These are phyloP conservation scores for Parachaetomium inaequale DNA, from an alignment of 495 filamentous ascomycete species.

Conservation along the genomic window DNA sequence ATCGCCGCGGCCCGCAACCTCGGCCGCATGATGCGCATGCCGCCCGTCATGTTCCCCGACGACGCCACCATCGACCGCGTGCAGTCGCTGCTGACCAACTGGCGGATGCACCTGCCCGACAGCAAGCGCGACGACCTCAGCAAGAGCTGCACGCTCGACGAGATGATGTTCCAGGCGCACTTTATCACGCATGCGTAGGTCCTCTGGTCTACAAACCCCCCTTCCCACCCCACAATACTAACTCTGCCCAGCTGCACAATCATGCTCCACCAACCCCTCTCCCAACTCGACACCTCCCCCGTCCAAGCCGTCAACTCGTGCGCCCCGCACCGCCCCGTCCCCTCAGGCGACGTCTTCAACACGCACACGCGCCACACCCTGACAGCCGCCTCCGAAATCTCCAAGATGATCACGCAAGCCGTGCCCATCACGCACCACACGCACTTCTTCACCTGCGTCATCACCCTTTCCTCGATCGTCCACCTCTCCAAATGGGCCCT, in stretches of 20 bases:
- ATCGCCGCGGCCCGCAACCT: slow-evolving; percentile 72
- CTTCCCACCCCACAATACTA: background rate
- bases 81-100: slow-evolving; percentile 75
- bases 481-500: slow-evolving; percentile 60
- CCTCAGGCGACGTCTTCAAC: slow-evolving; percentile 57
- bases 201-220: background rate
- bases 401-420: slow-evolving; percentile 72
- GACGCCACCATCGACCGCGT: slow-evolving; percentile 51
- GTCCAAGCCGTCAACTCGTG: slow-evolving; percentile 55
- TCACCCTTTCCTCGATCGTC: slow-evolving; percentile 65
- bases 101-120: slow-evolving; percentile 74
- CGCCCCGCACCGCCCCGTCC: slow-evolving; percentile 52
- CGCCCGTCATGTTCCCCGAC: slow-evolving; percentile 41
- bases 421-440: slow-evolving; percentile 71
- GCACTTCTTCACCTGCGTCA: slow-evolving; percentile 83
- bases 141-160: slow-evolving; percentile 67
- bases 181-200: slow-evolving; percentile 69
- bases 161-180: slow-evolving; percentile 88
- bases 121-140: slow-evolving; percentile 69
- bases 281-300: slow-evolving; percentile 54
- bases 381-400: slow-evolving; percentile 71
- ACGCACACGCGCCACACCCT: slow-evolving; percentile 77
- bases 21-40: slow-evolving; percentile 65
- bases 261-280: slow-evolving; percentile 69
- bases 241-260: slow-evolving; percentile 48